Percentiles rank a stretch among this genome's conserved stretches.
Evolutionary conservation across 2,329 filamentous ascomycete genomes (phyloP).

Genomic region (Cylindrodendrum hubeiense): DNA sequence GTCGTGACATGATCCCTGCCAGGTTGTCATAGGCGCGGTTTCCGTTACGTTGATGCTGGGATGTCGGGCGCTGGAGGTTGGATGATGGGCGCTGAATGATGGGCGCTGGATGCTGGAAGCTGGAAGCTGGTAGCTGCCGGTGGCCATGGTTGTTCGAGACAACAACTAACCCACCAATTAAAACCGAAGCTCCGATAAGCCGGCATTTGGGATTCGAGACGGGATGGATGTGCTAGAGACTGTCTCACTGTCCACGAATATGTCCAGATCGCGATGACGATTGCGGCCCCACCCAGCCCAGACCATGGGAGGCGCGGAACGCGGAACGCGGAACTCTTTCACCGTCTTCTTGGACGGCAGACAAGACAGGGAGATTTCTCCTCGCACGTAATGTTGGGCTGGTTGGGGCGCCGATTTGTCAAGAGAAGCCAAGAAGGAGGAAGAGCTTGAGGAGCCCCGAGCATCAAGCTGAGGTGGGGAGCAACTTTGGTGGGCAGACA

Average conservation of each 20-base stretch:
- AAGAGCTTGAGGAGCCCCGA: neutral
- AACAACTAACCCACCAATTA: slow-evolving; percentile 16
- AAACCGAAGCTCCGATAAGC: slow-evolving; percentile 8
- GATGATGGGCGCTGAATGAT: neutral
- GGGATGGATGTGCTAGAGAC: neutral
- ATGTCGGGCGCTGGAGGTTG: neutral
- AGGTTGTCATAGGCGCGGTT: slow-evolving; percentile 22
- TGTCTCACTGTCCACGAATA: neutral
- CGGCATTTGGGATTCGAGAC: neutral
- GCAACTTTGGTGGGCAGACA: slow-evolving; percentile 21
- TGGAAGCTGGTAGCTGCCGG: neutral
- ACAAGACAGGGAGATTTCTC: neutral
- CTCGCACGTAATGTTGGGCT: slow-evolving; percentile 3
- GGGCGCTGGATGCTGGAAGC: neutral
- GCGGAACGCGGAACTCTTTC: neutral
- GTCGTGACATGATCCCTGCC: slow-evolving; percentile 21
- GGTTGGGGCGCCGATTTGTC: slow-evolving; percentile 16
- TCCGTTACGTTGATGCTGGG: slow-evolving; percentile 16
- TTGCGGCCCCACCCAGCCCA: neutral
- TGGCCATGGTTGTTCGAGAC: neutral
- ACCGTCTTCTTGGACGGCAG: slow-evolving; percentile 2
- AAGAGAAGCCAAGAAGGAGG: slow-evolving; percentile 7
- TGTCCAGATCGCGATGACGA: slow-evolving; percentile 1
- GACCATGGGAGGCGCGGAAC: neutral
- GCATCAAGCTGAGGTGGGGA: slow-evolving; percentile 11